Conservation (phyloP, 2,329 filamentous ascomycete species). For the Pseudocercospora fuligena region DNA sequence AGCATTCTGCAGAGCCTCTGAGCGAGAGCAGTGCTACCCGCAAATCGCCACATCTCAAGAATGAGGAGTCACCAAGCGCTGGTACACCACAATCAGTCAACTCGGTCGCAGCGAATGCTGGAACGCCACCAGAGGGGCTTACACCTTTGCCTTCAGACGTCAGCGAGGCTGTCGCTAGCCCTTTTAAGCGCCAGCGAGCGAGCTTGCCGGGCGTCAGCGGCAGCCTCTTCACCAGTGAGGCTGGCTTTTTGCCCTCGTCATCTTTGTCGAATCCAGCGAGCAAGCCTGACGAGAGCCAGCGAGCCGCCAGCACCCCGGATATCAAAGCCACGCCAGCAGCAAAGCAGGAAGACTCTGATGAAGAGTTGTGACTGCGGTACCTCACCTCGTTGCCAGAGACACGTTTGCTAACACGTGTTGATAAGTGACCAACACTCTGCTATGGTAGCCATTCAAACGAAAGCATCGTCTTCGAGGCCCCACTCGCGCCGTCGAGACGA, state of each 20-base stretch:
- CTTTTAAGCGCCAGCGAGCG: constrained; percentile 75
- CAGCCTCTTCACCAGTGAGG: constrained; percentile 30
- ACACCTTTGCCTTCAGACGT: constrained; percentile 40
- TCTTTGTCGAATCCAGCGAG: constrained; percentile 13
- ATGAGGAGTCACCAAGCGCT: constrained; percentile 47
- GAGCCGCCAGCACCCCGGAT: constrained; percentile 39
- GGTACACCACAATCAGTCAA: constrained; percentile 46
- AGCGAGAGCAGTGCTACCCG: constrained; percentile 48
- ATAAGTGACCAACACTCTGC: not conserved
- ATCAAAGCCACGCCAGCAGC: constrained; percentile 27
- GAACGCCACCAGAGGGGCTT: constrained; percentile 39
- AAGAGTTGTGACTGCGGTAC: constrained; percentile 47
- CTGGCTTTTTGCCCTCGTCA: constrained; percentile 24
- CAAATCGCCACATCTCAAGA: constrained; percentile 48
- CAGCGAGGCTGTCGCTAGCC: constrained; percentile 66
- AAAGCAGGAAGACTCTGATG: constrained; percentile 47
- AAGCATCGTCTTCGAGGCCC: not conserved
- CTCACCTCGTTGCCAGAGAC: not conserved
- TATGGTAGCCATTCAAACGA: not conserved
- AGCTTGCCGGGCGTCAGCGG: constrained; percentile 54
- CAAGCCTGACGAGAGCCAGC: constrained; percentile 37
- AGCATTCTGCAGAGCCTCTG: constrained; percentile 74
- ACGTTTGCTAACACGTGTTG: not conserved
- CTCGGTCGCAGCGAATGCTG: constrained; percentile 38
- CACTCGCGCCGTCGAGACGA: not conserved